Conservation (phyloP, 129 eudicot genomes). For the carrot (Daucus carota) region DNA sequence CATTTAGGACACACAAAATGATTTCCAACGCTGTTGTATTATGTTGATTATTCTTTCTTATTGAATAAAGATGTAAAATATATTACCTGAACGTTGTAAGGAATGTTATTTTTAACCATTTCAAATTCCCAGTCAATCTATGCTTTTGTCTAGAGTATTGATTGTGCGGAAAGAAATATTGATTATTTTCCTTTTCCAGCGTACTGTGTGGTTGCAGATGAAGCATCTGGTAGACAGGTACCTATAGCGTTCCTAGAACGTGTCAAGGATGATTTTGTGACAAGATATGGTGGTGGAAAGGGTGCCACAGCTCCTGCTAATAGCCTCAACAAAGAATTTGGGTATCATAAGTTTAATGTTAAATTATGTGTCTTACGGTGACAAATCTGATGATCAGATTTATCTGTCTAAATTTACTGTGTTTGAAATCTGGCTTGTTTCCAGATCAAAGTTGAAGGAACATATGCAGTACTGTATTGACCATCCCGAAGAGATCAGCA, state of each 20-base stretch:
- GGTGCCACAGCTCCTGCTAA: slow-evolving; percentile 66
- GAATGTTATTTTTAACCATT: not conserved
- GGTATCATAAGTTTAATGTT: slow-evolving; percentile 22
- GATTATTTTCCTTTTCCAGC: slow-evolving; percentile 31
- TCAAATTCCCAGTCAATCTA: too few species aligned
- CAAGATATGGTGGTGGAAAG: slow-evolving; percentile 65
- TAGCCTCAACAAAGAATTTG: slow-evolving; percentile 65
- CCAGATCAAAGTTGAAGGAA: slow-evolving; percentile 63
- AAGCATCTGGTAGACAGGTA: slow-evolving; percentile 63
- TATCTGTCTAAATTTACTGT: not conserved
- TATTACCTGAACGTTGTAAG: not conserved
- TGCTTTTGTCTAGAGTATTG: not conserved
- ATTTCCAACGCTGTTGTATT: not conserved
- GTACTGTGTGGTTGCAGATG: slow-evolving; percentile 78
- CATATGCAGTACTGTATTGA: slow-evolving; percentile 70
- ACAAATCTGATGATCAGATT: not conserved
- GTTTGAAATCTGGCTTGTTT: not conserved
- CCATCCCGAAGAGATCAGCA: slow-evolving; percentile 82
- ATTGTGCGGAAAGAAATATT: not conserved
- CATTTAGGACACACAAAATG: not conserved
- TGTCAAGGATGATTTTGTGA: slow-evolving; percentile 59
- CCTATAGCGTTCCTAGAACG: slow-evolving; percentile 79
- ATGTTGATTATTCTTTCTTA: not conserved
- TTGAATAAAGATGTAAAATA: not conserved
- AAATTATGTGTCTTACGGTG: not conserved